Conservation (phyloP, 495 filamentous ascomycete species). For the Penicillium nucicola region DNA sequence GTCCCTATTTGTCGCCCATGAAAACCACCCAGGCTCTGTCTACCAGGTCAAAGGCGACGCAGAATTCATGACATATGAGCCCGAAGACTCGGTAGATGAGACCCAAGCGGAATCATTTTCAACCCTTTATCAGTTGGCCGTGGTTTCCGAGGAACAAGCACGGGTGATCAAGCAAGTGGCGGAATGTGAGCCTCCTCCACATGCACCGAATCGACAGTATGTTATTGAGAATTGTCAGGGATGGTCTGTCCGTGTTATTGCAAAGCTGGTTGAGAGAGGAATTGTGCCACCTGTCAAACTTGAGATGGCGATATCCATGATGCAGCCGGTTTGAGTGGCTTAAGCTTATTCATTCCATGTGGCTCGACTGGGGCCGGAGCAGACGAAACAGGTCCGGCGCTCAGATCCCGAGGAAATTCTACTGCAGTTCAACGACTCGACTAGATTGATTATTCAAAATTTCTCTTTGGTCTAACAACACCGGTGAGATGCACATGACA, state of each 20-base stretch:
- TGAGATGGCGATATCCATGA: constrained; percentile 16
- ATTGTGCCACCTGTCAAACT: constrained; percentile 16
- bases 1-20: constrained; percentile 17
- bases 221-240: constrained; percentile 27
- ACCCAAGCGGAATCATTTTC: neutral
- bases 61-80: constrained; percentile 20
- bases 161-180: constrained; percentile 7
- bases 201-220: constrained; percentile 8
- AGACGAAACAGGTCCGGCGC: too few species aligned
- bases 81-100: constrained; percentile 1
- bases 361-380: too few species aligned
- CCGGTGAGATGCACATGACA: too few species aligned
- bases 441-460: too few species aligned
- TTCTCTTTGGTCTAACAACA: too few species aligned
- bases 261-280: constrained; percentile 12
- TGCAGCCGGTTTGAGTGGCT: constrained; percentile 9
- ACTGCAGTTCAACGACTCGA: too few species aligned
- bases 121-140: constrained; percentile 8
- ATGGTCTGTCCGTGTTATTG: constrained; percentile 19
- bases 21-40: constrained; percentile 12
- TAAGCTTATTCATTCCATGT: too few species aligned
- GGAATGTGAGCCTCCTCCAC: constrained; percentile 12
- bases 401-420: too few species aligned
- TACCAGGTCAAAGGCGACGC: constrained; percentile 24
- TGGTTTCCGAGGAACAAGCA: constrained; percentile 10